Base-by-base conservation (phyloP, 495 filamentous ascomycete species). In the Neurospora intermedia region DNA sequence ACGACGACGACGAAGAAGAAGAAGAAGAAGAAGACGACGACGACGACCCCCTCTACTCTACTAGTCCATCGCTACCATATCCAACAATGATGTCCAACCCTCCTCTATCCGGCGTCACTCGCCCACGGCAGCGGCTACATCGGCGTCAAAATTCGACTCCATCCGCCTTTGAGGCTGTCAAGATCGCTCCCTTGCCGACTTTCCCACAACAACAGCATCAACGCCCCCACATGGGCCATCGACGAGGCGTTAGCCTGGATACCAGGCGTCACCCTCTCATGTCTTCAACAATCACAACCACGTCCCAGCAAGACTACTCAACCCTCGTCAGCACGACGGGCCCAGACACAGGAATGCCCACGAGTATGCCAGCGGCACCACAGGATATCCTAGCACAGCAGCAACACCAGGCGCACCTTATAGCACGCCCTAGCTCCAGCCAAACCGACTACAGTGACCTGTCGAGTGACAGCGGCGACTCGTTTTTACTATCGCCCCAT, bases 71-170 rank as follows among this genome's bases (percentile, higher is more conserved):
- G 83, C 85, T 76, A 86, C 54, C 15, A 62, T 87, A 85, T 83
- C 82, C 81, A 87, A 16, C 83, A 81, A 94, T 96, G 93, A 88
- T 94, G 88, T 91, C 92, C 80, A 89, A 91, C 83, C 86, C 88
- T 72, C 73, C 79, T 20, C 72, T 75, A 11, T 83, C 83, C 71
- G 88, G 85, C 81, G 88, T 82, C 83, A 85, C 91, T 82, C 89
- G 92, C 75, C 84, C 85, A 77, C 91, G 90, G 82, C 89, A 89
- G 78, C 88, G 89, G 80, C 89, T 88, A 85, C 93, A 97, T 83
- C 89, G 92, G 79, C 92, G 94, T 81, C 93, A 95, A 85, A 91
- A 93, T 78, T 97, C 94, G 77, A 96, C 93, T 78, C 93, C 94
- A 73, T 88, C 88, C 73, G 87, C 86, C 76, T 91, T 91, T 82